Evolutionary conservation across 805 yeast genomes (phyloP).

Genomic region (Metschnikowia koreensis): DNA sequence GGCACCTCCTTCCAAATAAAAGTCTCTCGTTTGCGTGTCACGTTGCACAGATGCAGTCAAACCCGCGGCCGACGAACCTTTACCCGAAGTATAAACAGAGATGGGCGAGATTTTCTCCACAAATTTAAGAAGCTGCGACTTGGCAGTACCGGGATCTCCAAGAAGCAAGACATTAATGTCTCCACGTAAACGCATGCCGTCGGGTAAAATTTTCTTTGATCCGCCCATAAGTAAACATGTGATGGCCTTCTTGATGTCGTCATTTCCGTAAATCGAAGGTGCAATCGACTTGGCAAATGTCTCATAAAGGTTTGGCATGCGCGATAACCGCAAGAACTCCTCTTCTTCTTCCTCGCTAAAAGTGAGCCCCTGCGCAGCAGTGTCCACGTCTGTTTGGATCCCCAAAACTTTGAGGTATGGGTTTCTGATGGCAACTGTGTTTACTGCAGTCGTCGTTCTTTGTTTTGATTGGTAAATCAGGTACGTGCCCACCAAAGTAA

Average conservation of each 20-base stretch:
- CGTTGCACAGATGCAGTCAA: constrained; percentile 96
- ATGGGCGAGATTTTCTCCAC: constrained; percentile 95
- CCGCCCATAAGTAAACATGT: constrained; percentile 94
- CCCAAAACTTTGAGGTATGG: constrained; percentile 90
- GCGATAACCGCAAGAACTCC: constrained; percentile 74
- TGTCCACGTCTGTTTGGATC: constrained; percentile 77
- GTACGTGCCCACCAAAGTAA: constrained; percentile 88
- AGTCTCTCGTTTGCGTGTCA: constrained; percentile 83
- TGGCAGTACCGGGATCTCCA: constrained; percentile 99
- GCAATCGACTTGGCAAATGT: constrained; percentile 87
- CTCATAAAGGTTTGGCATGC: constrained; percentile 82
- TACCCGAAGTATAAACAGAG: constrained; percentile 95
- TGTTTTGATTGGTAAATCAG: constrained; percentile 78
- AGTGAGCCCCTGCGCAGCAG: constrained; percentile 53
- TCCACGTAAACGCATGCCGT: constrained; percentile 95
- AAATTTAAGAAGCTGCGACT: constrained; percentile 91
- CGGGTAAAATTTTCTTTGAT: constrained; percentile 86
- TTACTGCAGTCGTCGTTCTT: constrained; percentile 32
- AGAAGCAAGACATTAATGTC: constrained; percentile 89
- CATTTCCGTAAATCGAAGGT: constrained; percentile 93
- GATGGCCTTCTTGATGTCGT: constrained; percentile 89
- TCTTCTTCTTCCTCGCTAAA: constrained; percentile 95
- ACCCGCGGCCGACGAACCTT: constrained; percentile 99
- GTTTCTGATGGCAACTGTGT: constrained; percentile 85
- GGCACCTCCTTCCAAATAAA: constrained; percentile 98